Percentiles rank a stretch among this genome's conserved stretches.
Conservation (phyloP, 306 rosid genomes). For the Quillaja saponaria region DNA sequence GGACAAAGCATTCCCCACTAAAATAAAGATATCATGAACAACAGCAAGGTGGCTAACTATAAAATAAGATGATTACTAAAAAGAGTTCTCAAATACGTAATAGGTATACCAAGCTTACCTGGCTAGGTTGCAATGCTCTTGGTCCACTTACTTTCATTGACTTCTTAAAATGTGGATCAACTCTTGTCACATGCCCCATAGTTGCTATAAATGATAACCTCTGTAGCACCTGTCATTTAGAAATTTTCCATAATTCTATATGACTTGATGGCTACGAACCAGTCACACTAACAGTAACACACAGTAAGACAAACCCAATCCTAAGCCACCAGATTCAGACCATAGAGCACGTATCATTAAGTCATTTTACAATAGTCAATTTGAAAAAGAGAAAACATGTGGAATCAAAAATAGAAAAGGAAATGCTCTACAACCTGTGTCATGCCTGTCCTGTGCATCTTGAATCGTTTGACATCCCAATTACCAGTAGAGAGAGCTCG, state of each 20-base stretch:
- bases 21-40: conserved; percentile 22
- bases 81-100: too few species aligned
- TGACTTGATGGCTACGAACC: conserved; percentile 3
- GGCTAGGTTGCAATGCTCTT: conserved; percentile 95
- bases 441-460: conserved; percentile 86
- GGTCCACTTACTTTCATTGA: conserved; percentile 95
- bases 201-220: conserved; percentile 78
- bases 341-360: not conserved
- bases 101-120: conserved; percentile 47
- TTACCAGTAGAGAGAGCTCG: conserved; percentile 91
- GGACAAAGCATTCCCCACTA: conserved; percentile 99
- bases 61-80: not conserved
- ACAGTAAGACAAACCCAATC: not conserved
- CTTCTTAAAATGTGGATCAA: conserved; percentile 92
- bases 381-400: not conserved
- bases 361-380: conserved; percentile 8
- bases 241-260: conserved; percentile 27
- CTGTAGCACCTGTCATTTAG: conserved; percentile 57
- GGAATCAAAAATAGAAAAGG: not conserved
- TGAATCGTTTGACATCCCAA: conserved; percentile 75
- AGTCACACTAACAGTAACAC: not conserved
- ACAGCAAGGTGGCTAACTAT: conserved; percentile 1
- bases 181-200: conserved; percentile 89
- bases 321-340: not conserved
- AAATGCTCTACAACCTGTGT: conserved; percentile 63